A percentile compares a stretch with the other conserved stretches of the same genome.
phyloP scores from a whole-genome alignment of 1,284 basidiomycete species.

The Microbotryum violaceum region DNA sequence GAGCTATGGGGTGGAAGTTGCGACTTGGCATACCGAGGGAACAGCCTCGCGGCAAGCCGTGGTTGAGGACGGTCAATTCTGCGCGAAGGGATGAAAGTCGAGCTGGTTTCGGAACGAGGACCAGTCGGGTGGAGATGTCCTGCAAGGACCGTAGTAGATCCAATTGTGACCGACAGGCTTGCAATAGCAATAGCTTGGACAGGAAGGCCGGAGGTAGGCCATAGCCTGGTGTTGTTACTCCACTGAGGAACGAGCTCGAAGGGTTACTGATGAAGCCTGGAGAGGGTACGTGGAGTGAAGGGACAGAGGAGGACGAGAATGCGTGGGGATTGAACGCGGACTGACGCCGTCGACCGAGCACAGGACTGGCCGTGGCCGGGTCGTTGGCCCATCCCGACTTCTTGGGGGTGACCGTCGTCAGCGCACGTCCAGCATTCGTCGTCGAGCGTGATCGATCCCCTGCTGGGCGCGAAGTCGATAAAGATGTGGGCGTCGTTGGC shows the following conservation, averaged over 20 bases:
- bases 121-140: conserved; percentile 82
- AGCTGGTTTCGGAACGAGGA: conserved; percentile 88
- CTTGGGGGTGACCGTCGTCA: too few species aligned
- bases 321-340: conserved; percentile 6
- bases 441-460: too few species aligned
- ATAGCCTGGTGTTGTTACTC: conserved; percentile 51
- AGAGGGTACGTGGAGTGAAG: conserved; percentile 41
- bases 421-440: too few species aligned
- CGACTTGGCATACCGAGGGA: conserved; percentile 36
- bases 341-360: conserved; percentile 2
- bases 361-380: background rate
- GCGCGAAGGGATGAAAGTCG: conserved; percentile 90
- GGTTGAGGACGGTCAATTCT: conserved; percentile 90
- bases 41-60: conserved; percentile 65
- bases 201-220: conserved; percentile 54
- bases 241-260: conserved; percentile 3
- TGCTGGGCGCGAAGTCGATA: too few species aligned
- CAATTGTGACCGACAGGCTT: conserved; percentile 89
- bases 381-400: background rate
- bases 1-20: background rate
- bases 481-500: too few species aligned
- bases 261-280: conserved; percentile 24
- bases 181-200: conserved; percentile 61
- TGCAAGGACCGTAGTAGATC: conserved; percentile 83
- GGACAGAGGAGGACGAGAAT: conserved; percentile 23